Evolutionary conservation across 768 basidiomycete species (phyloP).

Genomic region (Mycena polygramma): DNA sequence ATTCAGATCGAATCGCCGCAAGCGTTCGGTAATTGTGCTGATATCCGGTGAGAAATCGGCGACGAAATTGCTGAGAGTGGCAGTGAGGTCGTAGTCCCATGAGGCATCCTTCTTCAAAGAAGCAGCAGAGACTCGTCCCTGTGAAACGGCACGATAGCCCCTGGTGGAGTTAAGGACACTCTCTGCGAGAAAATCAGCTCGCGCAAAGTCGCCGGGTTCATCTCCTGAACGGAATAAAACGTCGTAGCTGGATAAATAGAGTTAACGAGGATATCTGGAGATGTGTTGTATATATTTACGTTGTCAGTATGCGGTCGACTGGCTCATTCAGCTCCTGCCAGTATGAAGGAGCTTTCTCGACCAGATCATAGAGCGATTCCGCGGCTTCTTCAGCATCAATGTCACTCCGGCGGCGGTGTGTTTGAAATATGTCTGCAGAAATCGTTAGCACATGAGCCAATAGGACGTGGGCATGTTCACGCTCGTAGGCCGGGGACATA

Average conservation of each 20-base stretch:
- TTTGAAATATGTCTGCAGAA: constrained; percentile 55
- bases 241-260: constrained; percentile 65
- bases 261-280: constrained; percentile 21
- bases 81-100: constrained; percentile 68
- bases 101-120: constrained; percentile 55
- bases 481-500: constrained; percentile 65
- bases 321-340: constrained; percentile 66
- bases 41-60: constrained; percentile 52
- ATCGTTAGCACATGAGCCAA: not conserved
- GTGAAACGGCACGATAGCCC: constrained; percentile 66
- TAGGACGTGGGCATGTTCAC: constrained; percentile 50
- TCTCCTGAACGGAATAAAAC: constrained; percentile 67
- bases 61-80: constrained; percentile 60
- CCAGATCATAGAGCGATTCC: constrained; percentile 58
- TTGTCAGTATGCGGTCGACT: constrained; percentile 70
- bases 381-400: constrained; percentile 51
- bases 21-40: constrained; percentile 49
- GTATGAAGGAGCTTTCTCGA: constrained; percentile 68
- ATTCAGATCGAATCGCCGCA: constrained; percentile 60
- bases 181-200: constrained; percentile 72
- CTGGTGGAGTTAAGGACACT: constrained; percentile 63
- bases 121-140: constrained; percentile 59
- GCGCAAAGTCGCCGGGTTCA: constrained; percentile 56
- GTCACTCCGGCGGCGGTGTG: constrained; percentile 43
- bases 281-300: constrained; percentile 54